Evolutionary conservation across 768 basidiomycete species (phyloP), one percentile per base, ranked within the genome.

Genomic region (Lactarius pseudohatsudake): DNA sequence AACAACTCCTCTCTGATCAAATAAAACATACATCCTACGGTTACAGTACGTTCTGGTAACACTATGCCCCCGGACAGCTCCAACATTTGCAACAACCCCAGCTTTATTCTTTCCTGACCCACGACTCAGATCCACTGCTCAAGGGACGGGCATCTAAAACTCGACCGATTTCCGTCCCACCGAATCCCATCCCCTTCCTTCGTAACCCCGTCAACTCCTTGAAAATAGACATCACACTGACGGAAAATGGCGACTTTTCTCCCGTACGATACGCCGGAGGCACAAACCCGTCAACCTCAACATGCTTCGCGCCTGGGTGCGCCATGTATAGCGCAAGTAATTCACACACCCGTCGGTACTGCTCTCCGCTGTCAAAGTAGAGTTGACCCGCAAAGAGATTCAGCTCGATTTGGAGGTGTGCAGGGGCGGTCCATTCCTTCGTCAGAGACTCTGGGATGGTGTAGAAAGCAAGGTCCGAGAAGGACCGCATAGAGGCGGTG

Each of bases 41-140:
- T n/a, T n/a, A 26, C 26, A 1, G 1, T 26, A 26, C 26, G 26
- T 26, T 26, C 26, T 26, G 26, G 26, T 26, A 26, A 26, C 26
- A 26, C 26, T 26, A 26, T 26, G 26, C 26, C 26, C 26, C 26
- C 26, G 26, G 26, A 26, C 26, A 26, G 26, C 26, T 26, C 26
- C 26, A 26, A 26, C 26, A 30, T 30, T 30, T 30, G 30, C 30
- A 4, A 30, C 30, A 4, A 3, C 30, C 30, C 30, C 30, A 87
- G 74, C 22, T 11, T 50, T 13, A 50, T 50, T 11, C 4, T 7
- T 26, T 50, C 13, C 5, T 50, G 13, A 50, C 22, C 50, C 50
- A 50, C 22, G 50, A 50, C 13, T 15, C 28, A n/a, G 22, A 57
- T 18, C 10, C 28, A 7, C 50, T 26, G 22, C 13, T 26, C 50